Evolutionary conservation across 139 green algal genomes (phyloP).

Genomic region (Chlamydomonas eustigma): DNA sequence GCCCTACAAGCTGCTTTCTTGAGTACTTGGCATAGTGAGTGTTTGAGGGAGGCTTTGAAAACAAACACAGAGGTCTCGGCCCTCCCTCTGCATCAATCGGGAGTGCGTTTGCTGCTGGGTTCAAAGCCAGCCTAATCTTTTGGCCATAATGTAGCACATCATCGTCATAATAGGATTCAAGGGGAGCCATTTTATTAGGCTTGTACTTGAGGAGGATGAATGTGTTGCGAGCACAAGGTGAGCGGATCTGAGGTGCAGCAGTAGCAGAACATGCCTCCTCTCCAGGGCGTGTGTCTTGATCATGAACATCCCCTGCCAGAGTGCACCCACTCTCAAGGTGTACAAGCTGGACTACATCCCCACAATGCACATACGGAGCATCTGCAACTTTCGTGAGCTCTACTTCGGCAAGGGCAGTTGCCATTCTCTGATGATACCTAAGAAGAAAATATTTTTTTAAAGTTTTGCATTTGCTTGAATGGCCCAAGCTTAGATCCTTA

Average conservation of each 20-base stretch:
- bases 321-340: conserved; percentile 43
- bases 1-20: conserved; percentile 14
- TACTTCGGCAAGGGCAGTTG: conserved; percentile 29
- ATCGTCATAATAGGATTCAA: conserved; percentile 44
- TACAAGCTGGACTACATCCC: conserved; percentile 54
- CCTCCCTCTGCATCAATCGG: conserved; percentile 26
- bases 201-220: conserved; percentile 46
- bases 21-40: conserved; percentile 16
- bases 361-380: conserved; percentile 58
- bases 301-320: conserved; percentile 44
- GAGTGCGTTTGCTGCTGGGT: conserved; percentile 19
- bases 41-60: conserved; percentile 33
- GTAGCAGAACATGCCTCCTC: conserved; percentile 45
- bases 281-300: conserved; percentile 35
- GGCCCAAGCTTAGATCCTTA: conserved; percentile 15
- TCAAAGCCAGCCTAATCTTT: conserved; percentile 36
- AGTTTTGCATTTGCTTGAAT: neutral
- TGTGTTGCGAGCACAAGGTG: conserved; percentile 49
- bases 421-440: conserved; percentile 50
- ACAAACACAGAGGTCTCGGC: conserved; percentile 36
- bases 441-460: no score
- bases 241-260: conserved; percentile 27
- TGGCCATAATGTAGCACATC: conserved; percentile 42
- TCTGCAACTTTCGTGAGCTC: conserved; percentile 43
- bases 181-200: conserved; percentile 1